These are phyloP conservation scores for Botrytis elliptica DNA, from an alignment of 2,329 filamentous ascomycete genomes.

Conservation along the genomic window DNA sequence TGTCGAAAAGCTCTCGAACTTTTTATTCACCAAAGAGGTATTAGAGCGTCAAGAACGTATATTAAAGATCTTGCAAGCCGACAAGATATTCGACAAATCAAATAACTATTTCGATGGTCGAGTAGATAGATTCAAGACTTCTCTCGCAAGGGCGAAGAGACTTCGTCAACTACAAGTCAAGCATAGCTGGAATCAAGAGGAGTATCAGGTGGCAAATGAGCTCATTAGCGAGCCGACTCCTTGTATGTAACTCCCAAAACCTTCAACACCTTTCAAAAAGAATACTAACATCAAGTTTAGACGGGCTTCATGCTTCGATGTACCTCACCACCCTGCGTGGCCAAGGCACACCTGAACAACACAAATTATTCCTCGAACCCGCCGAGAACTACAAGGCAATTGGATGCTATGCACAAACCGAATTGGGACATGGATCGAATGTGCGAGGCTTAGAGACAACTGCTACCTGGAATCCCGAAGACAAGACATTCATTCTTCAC, in stretches of 20 bases:
- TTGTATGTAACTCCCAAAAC: slow-evolving; percentile 37
- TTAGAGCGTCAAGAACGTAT: slow-evolving; percentile 61
- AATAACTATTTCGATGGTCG: slow-evolving; percentile 74
- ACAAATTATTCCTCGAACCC: slow-evolving; percentile 67
- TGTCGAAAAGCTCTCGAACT: slow-evolving; percentile 64
- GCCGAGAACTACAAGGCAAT: slow-evolving; percentile 70
- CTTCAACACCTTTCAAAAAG: neutral
- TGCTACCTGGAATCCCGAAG: slow-evolving; percentile 65
- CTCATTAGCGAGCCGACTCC: slow-evolving; percentile 72
- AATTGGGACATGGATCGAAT: slow-evolving; percentile 76
- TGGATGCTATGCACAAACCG: slow-evolving; percentile 79
- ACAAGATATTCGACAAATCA: slow-evolving; percentile 74
- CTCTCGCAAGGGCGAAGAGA: slow-evolving; percentile 68
- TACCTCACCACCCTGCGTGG: slow-evolving; percentile 61
- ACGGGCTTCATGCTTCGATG: neutral
- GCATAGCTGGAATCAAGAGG: slow-evolving; percentile 66
- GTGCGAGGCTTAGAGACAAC: slow-evolving; percentile 55
- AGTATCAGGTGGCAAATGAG: slow-evolving; percentile 63
- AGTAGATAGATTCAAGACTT: slow-evolving; percentile 65
- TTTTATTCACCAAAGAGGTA: slow-evolving; percentile 66
- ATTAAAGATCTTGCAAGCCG: slow-evolving; percentile 61
- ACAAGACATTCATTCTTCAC: slow-evolving; percentile 74
- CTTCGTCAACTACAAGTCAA: slow-evolving; percentile 64
- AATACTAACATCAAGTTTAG: slow-evolving; percentile 38
- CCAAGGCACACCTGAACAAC: slow-evolving; percentile 71